Conservation (phyloP, 345 rosid species). For the Aurinia saxatilis region DNA sequence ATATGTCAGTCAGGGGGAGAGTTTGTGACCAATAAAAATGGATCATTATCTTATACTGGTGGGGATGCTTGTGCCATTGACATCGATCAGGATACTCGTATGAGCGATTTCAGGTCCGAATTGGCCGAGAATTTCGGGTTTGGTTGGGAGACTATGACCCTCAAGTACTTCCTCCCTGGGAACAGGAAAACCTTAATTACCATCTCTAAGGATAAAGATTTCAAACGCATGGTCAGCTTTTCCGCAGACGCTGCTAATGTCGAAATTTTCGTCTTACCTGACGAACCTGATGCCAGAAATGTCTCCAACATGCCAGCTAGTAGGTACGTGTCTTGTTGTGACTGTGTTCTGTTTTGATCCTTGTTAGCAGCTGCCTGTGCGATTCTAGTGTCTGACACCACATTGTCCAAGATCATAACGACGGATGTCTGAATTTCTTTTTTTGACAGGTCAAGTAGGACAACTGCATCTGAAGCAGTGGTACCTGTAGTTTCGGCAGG, state of each 20-base stretch:
- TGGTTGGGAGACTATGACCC: conserved; percentile 41
- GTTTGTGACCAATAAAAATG: conserved; percentile 58
- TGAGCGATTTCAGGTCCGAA: conserved; percentile 65
- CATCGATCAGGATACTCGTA: conserved; percentile 50
- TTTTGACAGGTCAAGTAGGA: conserved; percentile 65
- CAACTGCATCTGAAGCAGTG: conserved; percentile 53
- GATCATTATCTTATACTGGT: conserved; percentile 58
- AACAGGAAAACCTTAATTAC: conserved; percentile 85
- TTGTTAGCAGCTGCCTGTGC: no score
- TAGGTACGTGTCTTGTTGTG: no score
- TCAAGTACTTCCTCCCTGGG: conserved; percentile 87
- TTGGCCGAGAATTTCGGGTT: conserved; percentile 69
- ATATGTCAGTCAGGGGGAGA: conserved; percentile 94
- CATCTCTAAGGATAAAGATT: conserved; percentile 84
- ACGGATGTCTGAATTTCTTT: conserved; percentile 5
- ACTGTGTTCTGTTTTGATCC: no score
- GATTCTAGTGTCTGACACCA: no score
- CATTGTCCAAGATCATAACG: no score
- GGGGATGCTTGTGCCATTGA: conserved; percentile 87
- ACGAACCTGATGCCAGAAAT: conserved; percentile 48
- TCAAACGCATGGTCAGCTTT: conserved; percentile 72
- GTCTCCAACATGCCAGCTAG: conserved; percentile 61
- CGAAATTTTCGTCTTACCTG: conserved; percentile 56
- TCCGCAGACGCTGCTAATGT: conserved; percentile 55
- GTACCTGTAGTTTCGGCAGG: conserved; percentile 36